Evolutionary conservation across 352 stramenopile species (phyloP).

Genomic region (Phytophthora pisi): DNA sequence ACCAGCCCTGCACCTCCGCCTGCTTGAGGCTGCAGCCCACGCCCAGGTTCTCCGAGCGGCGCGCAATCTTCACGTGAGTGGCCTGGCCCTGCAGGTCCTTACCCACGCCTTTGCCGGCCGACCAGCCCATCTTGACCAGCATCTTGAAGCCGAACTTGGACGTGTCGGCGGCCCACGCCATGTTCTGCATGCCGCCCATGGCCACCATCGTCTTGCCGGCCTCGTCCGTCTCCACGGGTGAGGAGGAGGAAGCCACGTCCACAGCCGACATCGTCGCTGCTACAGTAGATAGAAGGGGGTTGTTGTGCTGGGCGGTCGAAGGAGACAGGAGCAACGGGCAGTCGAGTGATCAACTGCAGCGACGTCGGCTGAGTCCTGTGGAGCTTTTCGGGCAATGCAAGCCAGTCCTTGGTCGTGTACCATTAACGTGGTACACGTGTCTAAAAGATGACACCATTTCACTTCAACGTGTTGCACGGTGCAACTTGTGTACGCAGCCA

Average conservation of each 20-base stretch:
- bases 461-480: background rate
- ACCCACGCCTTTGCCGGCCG: constrained; percentile 92
- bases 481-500: too few relatives aligned
- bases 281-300: too few relatives aligned
- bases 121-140: constrained; percentile 97
- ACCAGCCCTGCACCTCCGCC: constrained; percentile 88
- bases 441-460: background rate
- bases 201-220: constrained; percentile 73
- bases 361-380: constrained; percentile 6
- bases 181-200: constrained; percentile 89
- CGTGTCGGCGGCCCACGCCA: constrained; percentile 87
- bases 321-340: background rate
- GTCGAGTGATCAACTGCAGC: background rate
- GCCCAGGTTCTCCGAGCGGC: constrained; percentile 89
- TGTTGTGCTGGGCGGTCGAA: background rate
- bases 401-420: constrained; percentile 2
- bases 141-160: constrained; percentile 96
- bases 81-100: constrained; percentile 92
- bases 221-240: constrained; percentile 25
- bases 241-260: constrained; percentile 32
- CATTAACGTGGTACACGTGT: background rate
- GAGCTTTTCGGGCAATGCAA: constrained; percentile 24
- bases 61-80: constrained; percentile 87
- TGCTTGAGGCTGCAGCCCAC: constrained; percentile 92
- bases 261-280: constrained; percentile 32